Percentiles rank a stretch among this genome's conserved stretches.
These are phyloP conservation scores for Puccinia horiana DNA, from an alignment of 1,284 basidiomycete genomes.

Conservation along the genomic window DNA sequence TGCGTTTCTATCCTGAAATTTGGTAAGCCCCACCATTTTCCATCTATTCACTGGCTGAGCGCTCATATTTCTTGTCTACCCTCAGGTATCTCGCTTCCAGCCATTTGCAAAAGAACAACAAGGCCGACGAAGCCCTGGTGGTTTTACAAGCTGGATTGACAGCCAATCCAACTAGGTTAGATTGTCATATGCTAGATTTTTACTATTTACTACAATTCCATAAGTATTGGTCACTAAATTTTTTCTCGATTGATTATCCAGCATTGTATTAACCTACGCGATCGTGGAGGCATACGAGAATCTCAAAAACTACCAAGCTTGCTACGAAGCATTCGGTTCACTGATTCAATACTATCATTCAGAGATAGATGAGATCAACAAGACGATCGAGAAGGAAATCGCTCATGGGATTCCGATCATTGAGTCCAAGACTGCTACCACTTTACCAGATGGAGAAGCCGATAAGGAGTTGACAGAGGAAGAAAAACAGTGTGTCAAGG, in stretches of 20 bases:
- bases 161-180: slow-evolving; percentile 78
- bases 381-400: slow-evolving; percentile 62
- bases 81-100: slow-evolving; percentile 83
- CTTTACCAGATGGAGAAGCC: slow-evolving; percentile 55
- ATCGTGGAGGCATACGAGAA: slow-evolving; percentile 49
- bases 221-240: slow-evolving; percentile 8
- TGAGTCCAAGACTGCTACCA: slow-evolving; percentile 55
- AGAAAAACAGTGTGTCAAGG: slow-evolving; percentile 54
- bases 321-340: slow-evolving; percentile 63
- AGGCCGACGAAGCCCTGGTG: slow-evolving; percentile 76
- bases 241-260: not conserved
- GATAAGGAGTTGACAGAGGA: slow-evolving; percentile 60
- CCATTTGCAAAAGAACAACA: slow-evolving; percentile 74
- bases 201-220: slow-evolving; percentile 21
- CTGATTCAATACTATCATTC: slow-evolving; percentile 71
- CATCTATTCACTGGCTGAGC: slow-evolving; percentile 14
- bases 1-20: slow-evolving; percentile 93
- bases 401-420: slow-evolving; percentile 55
- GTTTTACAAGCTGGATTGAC: slow-evolving; percentile 81
- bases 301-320: slow-evolving; percentile 55
- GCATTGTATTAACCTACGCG: slow-evolving; percentile 48
- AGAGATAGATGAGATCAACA: slow-evolving; percentile 73
- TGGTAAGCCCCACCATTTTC: slow-evolving; percentile 66
- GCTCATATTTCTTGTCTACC: not conserved
- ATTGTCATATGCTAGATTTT: slow-evolving; percentile 1